phyloP scores from a whole-genome alignment of 148 eudicot genomes.

The Camellia lanceoleosa region DNA sequence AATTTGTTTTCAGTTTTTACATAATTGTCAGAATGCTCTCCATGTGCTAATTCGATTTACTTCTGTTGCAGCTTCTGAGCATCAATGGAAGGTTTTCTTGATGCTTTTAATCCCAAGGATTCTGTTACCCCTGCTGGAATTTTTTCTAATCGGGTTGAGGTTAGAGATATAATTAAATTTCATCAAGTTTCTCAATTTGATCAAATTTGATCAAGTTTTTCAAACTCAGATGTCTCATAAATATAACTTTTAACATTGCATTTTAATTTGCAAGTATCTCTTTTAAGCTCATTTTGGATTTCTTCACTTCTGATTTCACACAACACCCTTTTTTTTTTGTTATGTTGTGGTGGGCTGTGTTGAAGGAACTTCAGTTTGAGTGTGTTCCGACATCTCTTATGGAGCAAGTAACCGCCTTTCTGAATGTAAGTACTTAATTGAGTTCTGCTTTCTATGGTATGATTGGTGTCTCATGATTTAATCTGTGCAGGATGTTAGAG shows the following conservation, averaged over 20 bases:
- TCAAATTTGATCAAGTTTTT: too few relatives aligned
- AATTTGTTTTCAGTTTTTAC: neutral
- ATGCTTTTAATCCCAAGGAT: constrained; percentile 68
- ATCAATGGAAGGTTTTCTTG: constrained; percentile 87
- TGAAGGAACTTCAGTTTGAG: constrained; percentile 65
- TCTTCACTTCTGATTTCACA: neutral
- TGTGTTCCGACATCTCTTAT: constrained; percentile 82
- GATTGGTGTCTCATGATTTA: constrained; percentile 26
- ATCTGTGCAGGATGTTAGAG: constrained; percentile 69
- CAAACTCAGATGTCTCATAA: too few relatives aligned
- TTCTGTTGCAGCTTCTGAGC: constrained; percentile 60
- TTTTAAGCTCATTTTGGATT: neutral
- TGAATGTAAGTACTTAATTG: constrained; percentile 64
- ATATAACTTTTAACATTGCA: neutral
- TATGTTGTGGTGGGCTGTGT: neutral
- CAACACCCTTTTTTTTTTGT: neutral
- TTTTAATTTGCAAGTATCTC: constrained; percentile 10
- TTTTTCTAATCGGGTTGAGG: constrained; percentile 79
- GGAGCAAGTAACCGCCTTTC: constrained; percentile 71
- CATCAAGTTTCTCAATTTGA: neutral
- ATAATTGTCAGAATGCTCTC: neutral
- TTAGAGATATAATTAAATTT: constrained; percentile 26
- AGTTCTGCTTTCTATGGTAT: constrained; percentile 17
- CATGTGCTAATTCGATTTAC: constrained; percentile 3
- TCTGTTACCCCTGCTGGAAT: constrained; percentile 84